Conservation (phyloP, 441 rosid species). For the Kokia cookei region DNA sequence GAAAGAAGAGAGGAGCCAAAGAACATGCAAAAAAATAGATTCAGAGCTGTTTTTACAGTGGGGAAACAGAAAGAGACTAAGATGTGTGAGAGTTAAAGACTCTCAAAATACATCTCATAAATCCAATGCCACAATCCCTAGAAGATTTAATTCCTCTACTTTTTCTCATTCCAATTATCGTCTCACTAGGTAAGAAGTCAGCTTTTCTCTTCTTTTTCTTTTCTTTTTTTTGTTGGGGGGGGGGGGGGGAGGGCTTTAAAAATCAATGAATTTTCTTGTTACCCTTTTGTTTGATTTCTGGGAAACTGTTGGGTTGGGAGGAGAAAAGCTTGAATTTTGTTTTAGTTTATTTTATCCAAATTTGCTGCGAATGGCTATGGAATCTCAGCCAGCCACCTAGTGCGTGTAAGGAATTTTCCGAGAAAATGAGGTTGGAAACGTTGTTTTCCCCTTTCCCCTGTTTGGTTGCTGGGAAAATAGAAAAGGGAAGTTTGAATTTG, state of each 20-base stretch:
- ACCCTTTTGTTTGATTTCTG: background rate
- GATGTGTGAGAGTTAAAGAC: slow-evolving; percentile 66
- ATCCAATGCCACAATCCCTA: slow-evolving; percentile 36
- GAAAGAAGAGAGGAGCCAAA: slow-evolving; percentile 42
- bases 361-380: background rate
- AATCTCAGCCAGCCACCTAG: background rate
- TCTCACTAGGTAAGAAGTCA: slow-evolving; percentile 44
- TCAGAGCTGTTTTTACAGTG: slow-evolving; percentile 61
- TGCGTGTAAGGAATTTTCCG: background rate
- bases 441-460: slow-evolving; percentile 1
- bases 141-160: slow-evolving; percentile 40
- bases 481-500: background rate
- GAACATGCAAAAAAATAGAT: slow-evolving; percentile 43
- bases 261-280: background rate
- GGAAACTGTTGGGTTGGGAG: background rate
- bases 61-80: slow-evolving; percentile 66
- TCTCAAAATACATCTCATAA: slow-evolving; percentile 40
- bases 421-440: background rate
- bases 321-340: background rate
- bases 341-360: background rate
- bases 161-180: slow-evolving; percentile 37
- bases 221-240: too few relatives aligned
- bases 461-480: slow-evolving; percentile 19
- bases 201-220: background rate
- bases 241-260: background rate